Evolutionary conservation across 768 basidiomycete genomes (phyloP), one percentile per base, ranked within the genome.

Genomic region (Leccinum boreale): DNA sequence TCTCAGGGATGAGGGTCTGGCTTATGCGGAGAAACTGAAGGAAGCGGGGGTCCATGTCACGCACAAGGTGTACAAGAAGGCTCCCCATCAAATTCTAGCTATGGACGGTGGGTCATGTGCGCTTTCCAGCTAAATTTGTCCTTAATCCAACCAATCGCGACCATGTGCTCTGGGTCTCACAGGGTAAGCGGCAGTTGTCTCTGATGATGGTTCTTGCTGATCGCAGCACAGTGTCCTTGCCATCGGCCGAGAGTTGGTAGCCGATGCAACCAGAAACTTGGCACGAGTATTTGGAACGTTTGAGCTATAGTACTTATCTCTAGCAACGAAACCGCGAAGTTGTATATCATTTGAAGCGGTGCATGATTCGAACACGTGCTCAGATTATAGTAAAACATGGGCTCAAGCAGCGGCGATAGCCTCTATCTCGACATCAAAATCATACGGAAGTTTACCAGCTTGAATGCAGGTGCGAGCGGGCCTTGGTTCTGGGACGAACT

Each of bases 401-500:
- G 23, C 14, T 65, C 52, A 69, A 46, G 56, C 61, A 31, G 79
- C 70, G n/a, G 85, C 84, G 58, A 86, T 85, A 8, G 79, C 82
- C 69, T 90, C 89, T 42, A 90, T 85, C 75, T 92, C 89, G 45
- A 89, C 78, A 62, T 87, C 80, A 6, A 89, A 87, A 58, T 87
- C 86, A 62, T 78, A 77, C 0, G 88, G 88, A 35, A 90, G 76
- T 61, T 80, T 80, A 8, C 80, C 85, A 12, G 84, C 86, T 74
- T 90, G 87, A 60, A 92, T 88, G 69, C 85, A 87, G 9, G 87
- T 88, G 55, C 89, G 74, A 8, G 89, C 84, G 11, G 90, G 90
- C 73, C 89, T 89, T 15, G 81, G 82, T 31, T 68, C 73, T 0
- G 82, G 82, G 28, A 82, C 65, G 9, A 81, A 58, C 81, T 82